phyloP scores from a whole-genome alignment of 164 flowering plant species.

The Hamamelis virginiana region DNA sequence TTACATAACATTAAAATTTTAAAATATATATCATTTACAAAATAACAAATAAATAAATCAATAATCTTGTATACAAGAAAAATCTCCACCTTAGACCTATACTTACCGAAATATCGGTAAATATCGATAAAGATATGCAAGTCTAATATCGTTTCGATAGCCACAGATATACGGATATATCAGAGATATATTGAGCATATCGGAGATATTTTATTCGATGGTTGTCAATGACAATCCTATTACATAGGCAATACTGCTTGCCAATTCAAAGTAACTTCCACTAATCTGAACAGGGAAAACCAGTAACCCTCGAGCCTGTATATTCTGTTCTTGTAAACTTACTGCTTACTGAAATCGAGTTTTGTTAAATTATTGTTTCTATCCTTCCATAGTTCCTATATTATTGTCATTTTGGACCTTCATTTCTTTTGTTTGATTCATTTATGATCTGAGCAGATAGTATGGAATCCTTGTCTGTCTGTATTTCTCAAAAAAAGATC shows the following conservation, averaged over 20 bases:
- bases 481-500: neutral
- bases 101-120: too few species aligned
- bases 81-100: too few species aligned
- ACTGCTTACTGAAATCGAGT: neutral
- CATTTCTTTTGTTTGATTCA: neutral
- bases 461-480: neutral
- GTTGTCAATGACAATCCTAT: neutral
- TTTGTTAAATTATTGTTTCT: neutral
- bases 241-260: neutral
- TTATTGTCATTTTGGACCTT: neutral
- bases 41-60: too few species aligned
- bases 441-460: neutral
- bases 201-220: too few species aligned
- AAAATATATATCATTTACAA: too few species aligned
- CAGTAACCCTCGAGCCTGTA: neutral
- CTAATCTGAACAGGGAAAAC: neutral
- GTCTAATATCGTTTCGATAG: too few species aligned
- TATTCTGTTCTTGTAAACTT: neutral
- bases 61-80: too few species aligned
- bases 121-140: too few species aligned
- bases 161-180: too few species aligned
- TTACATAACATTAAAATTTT: too few species aligned
- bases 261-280: neutral
- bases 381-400: neutral
- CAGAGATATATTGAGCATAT: too few species aligned